Percentiles rank a stretch among this genome's conserved stretches.
phyloP scores from a whole-genome alignment of 176 grass and related monocot genomes.

The Triticum dicoccoides region DNA sequence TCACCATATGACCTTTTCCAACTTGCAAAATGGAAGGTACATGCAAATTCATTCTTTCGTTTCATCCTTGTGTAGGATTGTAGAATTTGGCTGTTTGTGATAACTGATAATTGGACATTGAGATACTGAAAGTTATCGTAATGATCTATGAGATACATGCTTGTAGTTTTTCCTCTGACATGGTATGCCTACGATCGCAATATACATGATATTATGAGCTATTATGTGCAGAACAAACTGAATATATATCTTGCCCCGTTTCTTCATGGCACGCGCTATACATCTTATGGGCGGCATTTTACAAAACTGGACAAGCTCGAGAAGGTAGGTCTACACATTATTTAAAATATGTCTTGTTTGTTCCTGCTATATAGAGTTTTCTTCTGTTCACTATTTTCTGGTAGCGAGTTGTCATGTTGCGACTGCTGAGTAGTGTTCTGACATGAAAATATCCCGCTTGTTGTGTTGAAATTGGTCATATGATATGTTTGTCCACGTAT shows the following conservation, averaged over 20 bases:
- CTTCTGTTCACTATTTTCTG: slow-evolving; percentile 6
- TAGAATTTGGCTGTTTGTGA: not conserved
- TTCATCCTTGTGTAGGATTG: not conserved
- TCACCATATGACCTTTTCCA: slow-evolving; percentile 47
- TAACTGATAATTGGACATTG: slow-evolving; percentile 1
- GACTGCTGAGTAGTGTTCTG: not conserved
- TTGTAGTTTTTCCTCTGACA: not conserved
- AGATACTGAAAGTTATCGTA: not conserved
- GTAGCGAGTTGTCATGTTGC: not conserved
- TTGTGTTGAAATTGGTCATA: not conserved
- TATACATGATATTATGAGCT: slow-evolving; percentile 7
- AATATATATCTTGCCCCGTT: slow-evolving; percentile 63
- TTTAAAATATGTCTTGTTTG: slow-evolving; percentile 10
- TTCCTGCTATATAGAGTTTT: not conserved
- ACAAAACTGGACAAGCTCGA: slow-evolving; percentile 64
- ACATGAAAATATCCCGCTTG: not conserved
- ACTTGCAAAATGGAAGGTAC: slow-evolving; percentile 67
- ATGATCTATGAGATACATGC: not conserved
- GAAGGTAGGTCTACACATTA: slow-evolving; percentile 28
- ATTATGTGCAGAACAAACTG: slow-evolving; percentile 50
- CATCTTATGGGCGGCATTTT: slow-evolving; percentile 79
- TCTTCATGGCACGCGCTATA: slow-evolving; percentile 75
- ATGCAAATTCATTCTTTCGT: not conserved
- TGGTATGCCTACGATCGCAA: not conserved
- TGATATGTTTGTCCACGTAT: not conserved